These are phyloP conservation scores for Quercus rubra DNA, from an alignment of 306 rosid genomes.

Conservation along the genomic window DNA sequence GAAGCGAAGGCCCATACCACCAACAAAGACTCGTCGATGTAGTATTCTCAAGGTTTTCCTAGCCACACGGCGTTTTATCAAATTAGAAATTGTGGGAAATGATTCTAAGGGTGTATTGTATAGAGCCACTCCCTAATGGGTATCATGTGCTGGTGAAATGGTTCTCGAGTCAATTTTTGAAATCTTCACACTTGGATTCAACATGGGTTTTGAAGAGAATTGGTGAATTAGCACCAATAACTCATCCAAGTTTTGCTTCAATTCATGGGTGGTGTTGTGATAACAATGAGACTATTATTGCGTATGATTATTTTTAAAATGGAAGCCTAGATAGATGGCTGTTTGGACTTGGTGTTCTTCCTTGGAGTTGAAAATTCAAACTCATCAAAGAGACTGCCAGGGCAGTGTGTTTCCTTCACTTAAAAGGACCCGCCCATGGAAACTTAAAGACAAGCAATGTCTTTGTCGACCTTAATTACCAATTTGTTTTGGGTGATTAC, in stretches of 20 bases:
- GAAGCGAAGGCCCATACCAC: not conserved
- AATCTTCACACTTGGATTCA: too few species aligned
- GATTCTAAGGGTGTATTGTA: not conserved
- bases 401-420: not conserved
- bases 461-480: not conserved
- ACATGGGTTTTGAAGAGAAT: not conserved
- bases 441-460: conserved; percentile 9
- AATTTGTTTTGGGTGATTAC: conserved; percentile 3
- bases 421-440: not conserved
- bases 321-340: conserved; percentile 5
- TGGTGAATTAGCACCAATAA: not conserved
- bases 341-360: conserved; percentile 1
- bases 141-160: conserved; percentile 2
- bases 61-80: not conserved
- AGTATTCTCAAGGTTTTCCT: not conserved
- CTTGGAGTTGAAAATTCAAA: not conserved
- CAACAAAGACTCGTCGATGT: not conserved
- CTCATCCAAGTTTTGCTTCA: not conserved
- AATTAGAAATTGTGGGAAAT: not conserved
- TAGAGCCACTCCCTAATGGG: not conserved
- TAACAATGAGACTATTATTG: not conserved
- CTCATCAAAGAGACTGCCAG: conserved; percentile 1
- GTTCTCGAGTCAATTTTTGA: not conserved
- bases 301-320: not conserved
- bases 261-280: conserved; percentile 14